These are phyloP conservation scores for Thermochaetoides thermophila DNA, from an alignment of 495 filamentous ascomycete species.

Conservation along the genomic window DNA sequence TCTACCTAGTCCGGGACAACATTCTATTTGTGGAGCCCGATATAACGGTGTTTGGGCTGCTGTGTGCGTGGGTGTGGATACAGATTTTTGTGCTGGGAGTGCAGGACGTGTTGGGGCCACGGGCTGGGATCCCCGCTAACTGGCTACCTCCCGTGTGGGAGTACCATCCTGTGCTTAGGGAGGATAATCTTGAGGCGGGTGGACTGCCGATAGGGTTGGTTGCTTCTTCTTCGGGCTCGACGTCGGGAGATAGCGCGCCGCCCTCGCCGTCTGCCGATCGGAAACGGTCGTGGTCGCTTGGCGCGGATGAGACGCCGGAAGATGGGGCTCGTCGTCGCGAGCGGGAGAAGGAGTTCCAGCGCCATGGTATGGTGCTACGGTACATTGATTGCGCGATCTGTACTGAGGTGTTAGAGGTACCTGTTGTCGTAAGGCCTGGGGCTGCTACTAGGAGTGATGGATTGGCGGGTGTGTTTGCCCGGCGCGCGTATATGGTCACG, in stretches of 20 bases:
- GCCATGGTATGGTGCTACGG: constrained; percentile 27
- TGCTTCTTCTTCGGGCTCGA: neutral
- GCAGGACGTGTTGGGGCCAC: constrained; percentile 75
- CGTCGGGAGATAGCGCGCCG: constrained; percentile 7
- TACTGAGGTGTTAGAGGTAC: constrained; percentile 78
- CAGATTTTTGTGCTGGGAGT: constrained; percentile 63
- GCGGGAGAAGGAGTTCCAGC: constrained; percentile 18
- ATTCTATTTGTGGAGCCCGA: constrained; percentile 67
- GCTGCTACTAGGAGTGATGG: constrained; percentile 32
- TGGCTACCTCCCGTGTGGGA: constrained; percentile 83
- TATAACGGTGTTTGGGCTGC: constrained; percentile 39
- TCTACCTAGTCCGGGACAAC: constrained; percentile 59
- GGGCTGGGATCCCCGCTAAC: constrained; percentile 46
- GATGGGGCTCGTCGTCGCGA: constrained; percentile 11
- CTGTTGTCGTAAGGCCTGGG: constrained; percentile 49
- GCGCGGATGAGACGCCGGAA: neutral
- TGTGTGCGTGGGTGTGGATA: constrained; percentile 81
- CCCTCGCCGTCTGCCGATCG: constrained; percentile 14
- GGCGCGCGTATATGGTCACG: constrained; percentile 88
- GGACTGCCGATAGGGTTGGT: constrained; percentile 61
- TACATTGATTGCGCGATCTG: constrained; percentile 85
- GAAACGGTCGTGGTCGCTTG: constrained; percentile 7
- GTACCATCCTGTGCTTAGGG: constrained; percentile 83
- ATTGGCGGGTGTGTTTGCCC: constrained; percentile 54
- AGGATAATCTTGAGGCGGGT: constrained; percentile 64